A percentile compares a stretch with the other conserved stretches of the same genome.
Evolutionary conservation across 2,329 filamentous ascomycete species (phyloP).

Genomic region (Penicillium verrucosum): DNA sequence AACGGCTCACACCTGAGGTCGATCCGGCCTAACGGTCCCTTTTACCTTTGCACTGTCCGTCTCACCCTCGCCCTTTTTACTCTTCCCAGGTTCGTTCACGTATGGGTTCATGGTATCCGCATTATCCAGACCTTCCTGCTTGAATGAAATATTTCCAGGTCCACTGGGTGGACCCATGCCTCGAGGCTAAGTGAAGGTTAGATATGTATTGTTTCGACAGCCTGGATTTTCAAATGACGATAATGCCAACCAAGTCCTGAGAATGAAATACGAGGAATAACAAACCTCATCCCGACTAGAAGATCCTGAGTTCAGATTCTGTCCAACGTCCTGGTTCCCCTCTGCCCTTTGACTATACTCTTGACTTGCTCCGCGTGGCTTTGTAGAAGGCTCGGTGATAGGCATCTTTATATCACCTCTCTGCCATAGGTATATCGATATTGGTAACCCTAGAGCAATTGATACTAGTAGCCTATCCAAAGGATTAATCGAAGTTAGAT

Average conservation of each 20-base stretch:
- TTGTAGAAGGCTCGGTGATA: background rate
- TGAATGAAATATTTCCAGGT: constrained; percentile 41
- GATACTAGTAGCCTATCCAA: background rate
- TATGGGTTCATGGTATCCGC: constrained; percentile 52
- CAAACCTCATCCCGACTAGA: background rate
- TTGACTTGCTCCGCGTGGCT: constrained; percentile 4
- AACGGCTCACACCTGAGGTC: constrained; percentile 17
- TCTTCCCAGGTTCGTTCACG: constrained; percentile 46
- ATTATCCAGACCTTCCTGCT: constrained; percentile 54
- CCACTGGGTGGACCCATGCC: constrained; percentile 6
- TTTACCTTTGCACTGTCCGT: constrained; percentile 55
- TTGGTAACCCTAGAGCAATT: background rate
- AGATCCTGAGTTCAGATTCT: background rate
- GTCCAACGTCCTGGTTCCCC: background rate
- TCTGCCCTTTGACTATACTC: constrained; percentile 5
- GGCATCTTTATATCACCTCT: background rate
- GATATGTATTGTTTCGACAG: too few relatives aligned
- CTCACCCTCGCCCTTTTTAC: constrained; percentile 55
- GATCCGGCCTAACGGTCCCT: constrained; percentile 45
- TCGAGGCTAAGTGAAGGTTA: constrained; percentile 6
- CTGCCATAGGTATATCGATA: background rate
- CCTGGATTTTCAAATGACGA: background rate
- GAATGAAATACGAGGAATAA: background rate
- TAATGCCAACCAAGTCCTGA: background rate
- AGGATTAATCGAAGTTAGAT: background rate